Base-by-base conservation (phyloP, 2,329 filamentous ascomycete genomes). In the Beauveria scarabaeidicola region DNA sequence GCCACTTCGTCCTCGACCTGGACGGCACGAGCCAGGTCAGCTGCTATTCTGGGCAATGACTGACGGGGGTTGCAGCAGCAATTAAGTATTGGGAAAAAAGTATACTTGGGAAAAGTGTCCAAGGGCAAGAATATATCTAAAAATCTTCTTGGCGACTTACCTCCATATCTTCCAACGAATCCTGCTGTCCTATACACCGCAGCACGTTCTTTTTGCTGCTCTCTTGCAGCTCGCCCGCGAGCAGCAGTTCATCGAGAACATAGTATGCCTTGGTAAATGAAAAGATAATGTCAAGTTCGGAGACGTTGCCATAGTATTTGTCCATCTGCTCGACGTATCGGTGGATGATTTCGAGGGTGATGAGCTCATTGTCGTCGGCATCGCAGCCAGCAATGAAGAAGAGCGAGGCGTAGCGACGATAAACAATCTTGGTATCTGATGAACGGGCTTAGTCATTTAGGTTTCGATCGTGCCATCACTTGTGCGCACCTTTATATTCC, bases 271-370 rank as follows among this genome's bases (percentile, higher is more conserved):
- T 99, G 68, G 96, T 96, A 75, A 99, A 99, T 73, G 96, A 97
- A 84, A 99, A 99, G 74, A 99, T 99, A 76, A 97, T 97, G 74
- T 97, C 92, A 65, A 99, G 84, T 78, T 99, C 94, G 86, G 94
- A 99, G 62, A 99, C 94, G 74, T 99, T 99, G 75, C 94, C 94
- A 75, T 97, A 99, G 80, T 99, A 99, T 75, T 99, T 99, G 82
- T 99, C 94, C 94, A 99, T 99, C 78, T 99, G 94, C 76, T 99
- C 94, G 71, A 99, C 94, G 74, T 99, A 99, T 76, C 94, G 91
- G 75, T 99, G 94, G 69, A 99, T 95, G 72, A 99, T 91, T 75
- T 99, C 94, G 72, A 99, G 90, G 25, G 91, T 96, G 73, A 97
- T 97, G 71, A 99, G 80, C 73, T 99, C 94, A 76, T 99, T 99